Evolutionary conservation across 2,329 filamentous ascomycete species (phyloP).

Genomic region (Epichloe amarillans): DNA sequence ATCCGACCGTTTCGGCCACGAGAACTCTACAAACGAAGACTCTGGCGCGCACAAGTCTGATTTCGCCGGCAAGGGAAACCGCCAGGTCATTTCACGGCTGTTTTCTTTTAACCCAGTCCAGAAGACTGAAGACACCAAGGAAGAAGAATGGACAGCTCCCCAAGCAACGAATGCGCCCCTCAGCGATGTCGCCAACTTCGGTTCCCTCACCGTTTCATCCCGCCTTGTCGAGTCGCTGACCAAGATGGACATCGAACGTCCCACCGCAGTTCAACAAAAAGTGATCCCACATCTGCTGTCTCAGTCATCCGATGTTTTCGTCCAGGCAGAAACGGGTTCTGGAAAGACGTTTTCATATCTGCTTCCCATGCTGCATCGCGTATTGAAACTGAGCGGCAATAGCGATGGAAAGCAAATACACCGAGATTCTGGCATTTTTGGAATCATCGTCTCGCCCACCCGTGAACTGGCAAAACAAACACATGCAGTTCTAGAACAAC

Average conservation of each 20-base stretch:
- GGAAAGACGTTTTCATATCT: slow-evolving; percentile 97
- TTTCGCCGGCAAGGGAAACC: slow-evolving; percentile 12
- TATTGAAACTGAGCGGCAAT: slow-evolving; percentile 59
- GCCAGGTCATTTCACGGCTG: slow-evolving; percentile 72
- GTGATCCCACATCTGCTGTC: slow-evolving; percentile 69
- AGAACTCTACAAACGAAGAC: slow-evolving; percentile 8
- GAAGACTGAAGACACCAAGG: slow-evolving; percentile 45
- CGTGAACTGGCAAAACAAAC: slow-evolving; percentile 93
- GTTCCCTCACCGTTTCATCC: slow-evolving; percentile 68
- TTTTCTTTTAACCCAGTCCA: slow-evolving; percentile 81
- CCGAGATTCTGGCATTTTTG: slow-evolving; percentile 80
- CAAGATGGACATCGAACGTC: slow-evolving; percentile 79
- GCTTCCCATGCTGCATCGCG: slow-evolving; percentile 77
- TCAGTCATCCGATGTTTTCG: slow-evolving; percentile 79
- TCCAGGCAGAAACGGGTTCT: slow-evolving; percentile 93
- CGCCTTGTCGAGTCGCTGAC: slow-evolving; percentile 70
- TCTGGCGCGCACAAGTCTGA: slow-evolving; percentile 9
- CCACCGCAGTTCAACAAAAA: slow-evolving; percentile 88
- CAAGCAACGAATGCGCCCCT: slow-evolving; percentile 83
- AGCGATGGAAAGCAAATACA: slow-evolving; percentile 47
- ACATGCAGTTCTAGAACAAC: slow-evolving; percentile 66
- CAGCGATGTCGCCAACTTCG: slow-evolving; percentile 74
- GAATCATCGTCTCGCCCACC: slow-evolving; percentile 86
- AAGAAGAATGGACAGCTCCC: slow-evolving; percentile 41
- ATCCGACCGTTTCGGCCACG: background rate